Conservation (phyloP, 345 rosid species). For the Arabis hirsuta region DNA sequence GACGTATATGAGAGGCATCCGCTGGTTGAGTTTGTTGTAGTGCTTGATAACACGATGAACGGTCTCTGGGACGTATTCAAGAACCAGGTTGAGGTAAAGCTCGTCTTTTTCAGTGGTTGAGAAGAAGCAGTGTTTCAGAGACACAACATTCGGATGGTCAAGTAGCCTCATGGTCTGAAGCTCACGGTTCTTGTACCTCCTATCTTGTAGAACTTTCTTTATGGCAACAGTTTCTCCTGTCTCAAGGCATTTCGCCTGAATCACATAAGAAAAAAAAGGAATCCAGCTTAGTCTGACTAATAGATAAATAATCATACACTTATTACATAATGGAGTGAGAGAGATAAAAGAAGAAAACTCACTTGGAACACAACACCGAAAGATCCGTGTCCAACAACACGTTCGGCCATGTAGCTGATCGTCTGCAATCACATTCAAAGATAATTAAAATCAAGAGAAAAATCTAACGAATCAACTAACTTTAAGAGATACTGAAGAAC, state of each 20-base stretch:
- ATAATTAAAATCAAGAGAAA: not conserved
- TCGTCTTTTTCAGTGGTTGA: conserved; percentile 96
- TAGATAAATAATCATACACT: not conserved
- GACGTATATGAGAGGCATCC: conserved; percentile 91
- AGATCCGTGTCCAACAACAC: conserved; percentile 96
- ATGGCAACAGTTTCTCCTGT: conserved; percentile 97
- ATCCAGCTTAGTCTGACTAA: not conserved
- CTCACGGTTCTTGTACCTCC: conserved; percentile 97
- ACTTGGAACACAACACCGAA: conserved; percentile 99
- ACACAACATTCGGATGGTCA: conserved; percentile 92
- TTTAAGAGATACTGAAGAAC: not conserved
- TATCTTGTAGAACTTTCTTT: conserved; percentile 97
- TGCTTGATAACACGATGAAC: conserved; percentile 93
- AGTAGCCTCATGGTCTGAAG: conserved; percentile 97
- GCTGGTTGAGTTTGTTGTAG: conserved; percentile 83
- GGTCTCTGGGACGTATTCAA: conserved; percentile 96
- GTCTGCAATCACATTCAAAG: conserved; percentile 57
- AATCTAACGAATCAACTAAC: not conserved
- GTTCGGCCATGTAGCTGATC: conserved; percentile 98
- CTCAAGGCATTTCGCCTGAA: conserved; percentile 92
- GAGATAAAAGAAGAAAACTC: conserved; percentile 17
- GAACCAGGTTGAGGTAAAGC: conserved; percentile 93
- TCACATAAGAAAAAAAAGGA: conserved; percentile 6
- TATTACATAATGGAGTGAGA: not conserved
- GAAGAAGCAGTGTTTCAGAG: conserved; percentile 95